phyloP scores from a whole-genome alignment of 305 asterid species.

The Fraxinus greggii region DNA sequence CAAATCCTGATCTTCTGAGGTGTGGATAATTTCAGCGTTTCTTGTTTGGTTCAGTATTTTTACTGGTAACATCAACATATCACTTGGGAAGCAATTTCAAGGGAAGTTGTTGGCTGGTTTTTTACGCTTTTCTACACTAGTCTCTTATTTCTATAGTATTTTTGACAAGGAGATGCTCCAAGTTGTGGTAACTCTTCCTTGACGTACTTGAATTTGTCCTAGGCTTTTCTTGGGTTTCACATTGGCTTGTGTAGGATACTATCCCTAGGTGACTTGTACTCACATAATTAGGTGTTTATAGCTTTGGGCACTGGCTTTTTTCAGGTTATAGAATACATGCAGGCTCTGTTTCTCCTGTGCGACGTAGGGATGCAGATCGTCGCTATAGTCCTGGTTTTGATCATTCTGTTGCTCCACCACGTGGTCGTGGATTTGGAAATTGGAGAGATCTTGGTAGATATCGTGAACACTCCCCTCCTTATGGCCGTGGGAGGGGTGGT shows the following conservation, averaged over 20 bases:
- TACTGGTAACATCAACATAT: slow-evolving; percentile 21
- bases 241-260: slow-evolving; percentile 42
- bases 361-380: slow-evolving; percentile 59
- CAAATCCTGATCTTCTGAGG: slow-evolving; percentile 28
- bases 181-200: slow-evolving; percentile 39
- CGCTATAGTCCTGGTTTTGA: slow-evolving; percentile 69
- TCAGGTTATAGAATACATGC: slow-evolving; percentile 88
- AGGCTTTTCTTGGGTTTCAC: slow-evolving; percentile 45
- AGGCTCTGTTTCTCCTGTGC: slow-evolving; percentile 83
- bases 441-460: slow-evolving; percentile 66
- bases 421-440: slow-evolving; percentile 57
- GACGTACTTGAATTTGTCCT: slow-evolving; percentile 44
- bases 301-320: slow-evolving; percentile 67
- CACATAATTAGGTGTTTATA: slow-evolving; percentile 44
- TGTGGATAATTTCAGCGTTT: slow-evolving; percentile 33
- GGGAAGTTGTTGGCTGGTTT: slow-evolving; percentile 31
- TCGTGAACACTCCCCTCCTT: slow-evolving; percentile 65
- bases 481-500: slow-evolving; percentile 56
- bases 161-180: slow-evolving; percentile 46
- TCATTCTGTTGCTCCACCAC: slow-evolving; percentile 53
- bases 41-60: slow-evolving; percentile 28
- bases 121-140: slow-evolving; percentile 21
- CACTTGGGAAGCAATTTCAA: slow-evolving; percentile 30
- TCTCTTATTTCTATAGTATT: slow-evolving; percentile 32
- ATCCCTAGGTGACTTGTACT: slow-evolving; percentile 49